Evolutionary conservation across 192 early-diverging fungal genomes (phyloP).

Genomic region (Backusella psychrophila): DNA sequence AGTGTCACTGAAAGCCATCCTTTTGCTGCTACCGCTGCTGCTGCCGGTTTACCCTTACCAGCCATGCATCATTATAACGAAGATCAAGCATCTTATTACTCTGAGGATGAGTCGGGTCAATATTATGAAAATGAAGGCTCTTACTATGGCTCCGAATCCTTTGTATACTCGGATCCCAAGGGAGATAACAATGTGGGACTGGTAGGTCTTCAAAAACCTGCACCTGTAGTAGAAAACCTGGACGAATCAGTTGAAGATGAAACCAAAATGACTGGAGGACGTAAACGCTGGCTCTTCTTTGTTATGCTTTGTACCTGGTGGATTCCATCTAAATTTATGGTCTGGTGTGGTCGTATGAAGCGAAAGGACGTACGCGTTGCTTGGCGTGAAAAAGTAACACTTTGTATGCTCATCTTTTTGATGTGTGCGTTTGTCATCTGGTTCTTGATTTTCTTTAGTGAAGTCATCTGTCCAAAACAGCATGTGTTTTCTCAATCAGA

Average conservation of each 20-base stretch:
- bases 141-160: conserved; percentile 18
- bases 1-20: background rate
- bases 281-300: conserved; percentile 68
- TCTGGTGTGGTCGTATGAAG: conserved; percentile 74
- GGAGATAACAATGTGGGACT: conserved; percentile 12
- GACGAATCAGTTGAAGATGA: conserved; percentile 46
- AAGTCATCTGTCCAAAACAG: conserved; percentile 77
- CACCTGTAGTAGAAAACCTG: conserved; percentile 42
- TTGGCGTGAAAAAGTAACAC: conserved; percentile 90
- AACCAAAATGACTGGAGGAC: conserved; percentile 43
- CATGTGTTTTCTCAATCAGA: conserved; percentile 60
- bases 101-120: conserved; percentile 32
- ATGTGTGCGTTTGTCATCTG: conserved; percentile 80
- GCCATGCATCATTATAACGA: conserved; percentile 7
- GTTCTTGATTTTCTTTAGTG: conserved; percentile 84
- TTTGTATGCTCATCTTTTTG: conserved; percentile 83
- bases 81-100: conserved; percentile 32
- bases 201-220: conserved; percentile 8
- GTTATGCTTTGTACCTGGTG: conserved; percentile 90
- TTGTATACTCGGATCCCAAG: conserved; percentile 8
- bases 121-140: conserved; percentile 9
- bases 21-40: conserved; percentile 15
- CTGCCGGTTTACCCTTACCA: conserved; percentile 22
- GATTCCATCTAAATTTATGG: conserved; percentile 63
- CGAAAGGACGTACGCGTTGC: conserved; percentile 92